Evolutionary conservation across 1,284 basidiomycete species (phyloP), one percentile per base, ranked within the genome.

Genomic region (Pseudozyma pruni): DNA sequence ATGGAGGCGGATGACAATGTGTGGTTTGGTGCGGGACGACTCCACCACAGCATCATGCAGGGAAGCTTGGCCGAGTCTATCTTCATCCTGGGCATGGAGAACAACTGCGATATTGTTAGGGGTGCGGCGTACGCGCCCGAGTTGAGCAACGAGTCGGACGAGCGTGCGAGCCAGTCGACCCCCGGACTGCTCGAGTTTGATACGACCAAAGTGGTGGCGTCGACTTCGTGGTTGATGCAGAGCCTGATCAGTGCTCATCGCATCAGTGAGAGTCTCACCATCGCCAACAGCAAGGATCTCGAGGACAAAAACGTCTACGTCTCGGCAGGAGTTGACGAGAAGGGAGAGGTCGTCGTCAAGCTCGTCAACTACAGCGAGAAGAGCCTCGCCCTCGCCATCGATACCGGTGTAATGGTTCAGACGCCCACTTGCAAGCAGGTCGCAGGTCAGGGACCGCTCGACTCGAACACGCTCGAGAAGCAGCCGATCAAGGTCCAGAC

Each of bases 21-120:
- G 20, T 90, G 86, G 70, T 87, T 87, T 14, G 80, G 84, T 1
- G 60, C 85, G 17, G 88, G 88, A 31, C 86, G 88, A n/a, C 83
- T 90, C 8, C 76, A 83, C 14, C 90, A 85, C 81, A 88, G 89
- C 0, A 88, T 83, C 37, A 66, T 85, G 29, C 68, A 83, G 84
- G 86, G 84, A 32, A 83, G 86, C 19, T 69, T 85, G 4, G 85
- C 83, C 20, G 90, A 91, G 80, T 89, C 88, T 5, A 88, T 88
- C 1, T 90, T 88, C 76, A 90, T 90, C 88, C 89, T 88, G 3
- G 89, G 90, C 2, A 80, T 91, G 14, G 90, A 91, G 81, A 85
- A 85, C 44, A 86, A 87, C 72, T 83, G 83, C 46, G 85, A 87
- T 67, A 85, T 87, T 44, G 85, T 87, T 1, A 90, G 90, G 60